Conservation (phyloP, 306 rosid genomes). For the Glycine soja region DNA sequence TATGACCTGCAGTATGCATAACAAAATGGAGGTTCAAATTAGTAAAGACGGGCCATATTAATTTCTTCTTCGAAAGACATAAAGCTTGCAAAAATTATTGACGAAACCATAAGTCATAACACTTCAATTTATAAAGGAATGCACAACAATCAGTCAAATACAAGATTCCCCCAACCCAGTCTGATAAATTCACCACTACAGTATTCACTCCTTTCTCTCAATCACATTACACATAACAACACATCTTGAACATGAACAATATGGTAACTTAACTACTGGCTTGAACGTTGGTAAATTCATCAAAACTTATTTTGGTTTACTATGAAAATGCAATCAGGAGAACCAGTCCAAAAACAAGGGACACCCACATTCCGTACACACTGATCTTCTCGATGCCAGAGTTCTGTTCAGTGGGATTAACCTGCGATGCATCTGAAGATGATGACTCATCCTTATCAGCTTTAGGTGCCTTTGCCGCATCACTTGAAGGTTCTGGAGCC, state of each 20-base stretch:
- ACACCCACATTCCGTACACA: constrained; percentile 25
- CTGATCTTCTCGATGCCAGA: constrained; percentile 30
- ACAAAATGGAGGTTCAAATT: not conserved
- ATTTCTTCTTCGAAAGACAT: not conserved
- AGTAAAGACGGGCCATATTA: not conserved
- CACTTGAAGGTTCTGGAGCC: constrained; percentile 39
- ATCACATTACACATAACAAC: not conserved
- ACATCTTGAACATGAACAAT: not conserved
- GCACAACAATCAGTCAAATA: not conserved
- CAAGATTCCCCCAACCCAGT: not conserved
- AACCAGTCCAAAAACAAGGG: constrained; percentile 18
- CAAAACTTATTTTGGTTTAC: not conserved
- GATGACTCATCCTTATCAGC: constrained; percentile 46
- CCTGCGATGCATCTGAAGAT: constrained; percentile 35
- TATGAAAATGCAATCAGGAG: not conserved
- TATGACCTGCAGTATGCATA: not conserved
- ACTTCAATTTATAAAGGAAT: not conserved
- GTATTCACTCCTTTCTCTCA: not conserved
- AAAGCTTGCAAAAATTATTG: not conserved
- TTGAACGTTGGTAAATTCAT: not conserved
- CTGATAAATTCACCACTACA: not conserved
- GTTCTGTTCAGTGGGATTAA: not conserved
- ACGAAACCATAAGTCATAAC: not conserved
- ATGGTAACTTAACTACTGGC: not conserved
- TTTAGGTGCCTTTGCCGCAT: constrained; percentile 47